Evolutionary conservation across 176 grass and related monocot species (phyloP).

Genomic region (Phoenix dactylifera): DNA sequence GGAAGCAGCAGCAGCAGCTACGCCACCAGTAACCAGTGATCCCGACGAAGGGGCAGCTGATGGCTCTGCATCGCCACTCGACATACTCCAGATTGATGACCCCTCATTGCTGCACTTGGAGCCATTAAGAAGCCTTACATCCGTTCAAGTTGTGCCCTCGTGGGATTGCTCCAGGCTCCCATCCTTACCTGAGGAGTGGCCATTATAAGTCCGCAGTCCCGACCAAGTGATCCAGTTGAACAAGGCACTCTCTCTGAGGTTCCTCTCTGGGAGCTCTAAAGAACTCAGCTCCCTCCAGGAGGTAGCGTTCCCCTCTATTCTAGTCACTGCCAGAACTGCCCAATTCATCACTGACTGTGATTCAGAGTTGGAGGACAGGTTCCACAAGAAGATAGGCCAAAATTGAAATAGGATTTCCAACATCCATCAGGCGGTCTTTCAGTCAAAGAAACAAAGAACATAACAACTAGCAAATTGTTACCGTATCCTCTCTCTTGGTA

Average conservation of each 20-base stretch:
- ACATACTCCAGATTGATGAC: constrained; percentile 23
- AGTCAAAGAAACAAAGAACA: no score
- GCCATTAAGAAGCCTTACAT: constrained; percentile 25
- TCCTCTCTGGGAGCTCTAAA: neutral
- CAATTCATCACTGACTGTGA: constrained; percentile 9
- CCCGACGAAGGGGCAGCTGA: neutral
- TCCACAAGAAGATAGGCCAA: neutral
- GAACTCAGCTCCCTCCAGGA: neutral
- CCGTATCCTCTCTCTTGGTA: no score
- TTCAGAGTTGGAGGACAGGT: neutral
- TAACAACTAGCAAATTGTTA: no score
- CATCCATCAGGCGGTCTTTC: no score
- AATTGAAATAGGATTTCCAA: no score
- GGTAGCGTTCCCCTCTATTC: neutral
- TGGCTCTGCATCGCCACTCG: constrained; percentile 3
- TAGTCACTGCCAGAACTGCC: constrained; percentile 19
- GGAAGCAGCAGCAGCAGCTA: neutral
- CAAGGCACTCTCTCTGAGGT: constrained; percentile 3
- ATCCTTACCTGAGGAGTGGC: constrained; percentile 9
- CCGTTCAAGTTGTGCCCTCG: neutral
- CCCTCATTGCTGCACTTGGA: constrained; percentile 14
- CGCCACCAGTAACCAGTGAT: neutral
- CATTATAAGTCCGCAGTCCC: constrained; percentile 3
- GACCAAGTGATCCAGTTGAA: neutral
- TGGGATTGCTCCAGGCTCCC: no score